These are phyloP conservation scores for Wickerhamiella shivajii DNA, from an alignment of 805 yeast genomes.

Conservation along the genomic window DNA sequence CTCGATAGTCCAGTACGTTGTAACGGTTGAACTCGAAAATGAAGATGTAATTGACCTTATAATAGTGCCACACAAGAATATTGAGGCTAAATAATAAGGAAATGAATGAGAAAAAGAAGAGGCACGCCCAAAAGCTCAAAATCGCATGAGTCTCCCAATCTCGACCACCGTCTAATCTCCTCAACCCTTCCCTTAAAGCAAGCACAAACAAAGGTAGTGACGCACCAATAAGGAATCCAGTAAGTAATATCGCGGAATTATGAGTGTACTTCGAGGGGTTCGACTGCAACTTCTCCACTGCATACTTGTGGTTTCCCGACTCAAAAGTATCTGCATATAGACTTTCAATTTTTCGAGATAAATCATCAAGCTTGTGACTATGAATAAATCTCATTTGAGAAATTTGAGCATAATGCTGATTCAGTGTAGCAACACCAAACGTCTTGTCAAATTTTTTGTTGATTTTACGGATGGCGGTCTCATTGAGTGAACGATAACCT, in stretches of 20 bases:
- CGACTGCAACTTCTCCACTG: conserved; percentile 50
- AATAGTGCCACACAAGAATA: conserved; percentile 56
- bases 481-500: conserved; percentile 59
- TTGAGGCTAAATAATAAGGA: conserved; percentile 50
- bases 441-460: conserved; percentile 83
- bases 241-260: conserved; percentile 32
- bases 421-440: conserved; percentile 29
- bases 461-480: conserved; percentile 81
- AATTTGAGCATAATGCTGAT: conserved; percentile 40
- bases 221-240: conserved; percentile 60
- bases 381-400: conserved; percentile 44
- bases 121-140: conserved; percentile 89
- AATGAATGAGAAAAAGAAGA: conserved; percentile 49
- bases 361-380: conserved; percentile 51
- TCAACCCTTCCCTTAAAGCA: conserved; percentile 40
- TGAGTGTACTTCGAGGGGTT: conserved; percentile 20
- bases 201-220: conserved; percentile 53
- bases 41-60: conserved; percentile 76
- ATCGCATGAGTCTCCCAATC: conserved; percentile 41
- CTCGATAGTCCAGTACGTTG: conserved; percentile 48
- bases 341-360: conserved; percentile 51
- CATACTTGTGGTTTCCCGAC: conserved; percentile 51
- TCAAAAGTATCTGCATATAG: conserved; percentile 53
- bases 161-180: conserved; percentile 25
- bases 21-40: conserved; percentile 76